phyloP scores from a whole-genome alignment of 2,329 filamentous ascomycete genomes.

The Beauveria bassiana region DNA sequence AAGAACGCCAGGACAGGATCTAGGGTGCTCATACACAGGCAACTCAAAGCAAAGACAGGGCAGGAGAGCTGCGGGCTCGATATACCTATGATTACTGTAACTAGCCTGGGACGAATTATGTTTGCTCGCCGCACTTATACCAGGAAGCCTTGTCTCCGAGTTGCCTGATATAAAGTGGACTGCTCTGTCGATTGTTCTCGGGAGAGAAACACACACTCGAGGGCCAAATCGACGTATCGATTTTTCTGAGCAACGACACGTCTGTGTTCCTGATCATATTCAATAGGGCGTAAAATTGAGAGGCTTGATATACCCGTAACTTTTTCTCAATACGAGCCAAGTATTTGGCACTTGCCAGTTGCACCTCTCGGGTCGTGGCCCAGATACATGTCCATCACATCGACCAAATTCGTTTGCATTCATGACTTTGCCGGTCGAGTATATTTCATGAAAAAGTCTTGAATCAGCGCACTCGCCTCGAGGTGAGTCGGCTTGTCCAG shows the following conservation, averaged over 20 bases:
- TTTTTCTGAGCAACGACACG: neutral
- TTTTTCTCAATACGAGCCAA: neutral
- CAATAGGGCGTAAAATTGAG: neutral
- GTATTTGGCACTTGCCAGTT: neutral
- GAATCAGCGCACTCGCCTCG: conserved; percentile 34
- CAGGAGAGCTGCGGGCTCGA: neutral
- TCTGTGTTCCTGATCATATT: neutral
- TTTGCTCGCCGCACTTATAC: neutral
- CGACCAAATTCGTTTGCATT: too few relatives aligned
- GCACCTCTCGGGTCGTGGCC: neutral
- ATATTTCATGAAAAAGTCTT: conserved; percentile 35
- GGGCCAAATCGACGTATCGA: neutral
- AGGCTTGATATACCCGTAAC: neutral
- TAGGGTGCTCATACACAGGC: too few relatives aligned
- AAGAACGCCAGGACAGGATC: neutral
- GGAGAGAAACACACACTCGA: neutral
- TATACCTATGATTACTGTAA: neutral
- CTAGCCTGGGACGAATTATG: neutral
- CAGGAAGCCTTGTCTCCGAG: neutral
- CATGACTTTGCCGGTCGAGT: conserved; percentile 13
- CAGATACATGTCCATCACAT: neutral
- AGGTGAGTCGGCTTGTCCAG: conserved; percentile 34
- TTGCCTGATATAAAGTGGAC: neutral
- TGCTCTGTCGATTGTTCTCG: neutral
- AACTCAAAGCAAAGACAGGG: neutral